Conservation (phyloP, 208 protist species). For the Leishmania major region DNA sequence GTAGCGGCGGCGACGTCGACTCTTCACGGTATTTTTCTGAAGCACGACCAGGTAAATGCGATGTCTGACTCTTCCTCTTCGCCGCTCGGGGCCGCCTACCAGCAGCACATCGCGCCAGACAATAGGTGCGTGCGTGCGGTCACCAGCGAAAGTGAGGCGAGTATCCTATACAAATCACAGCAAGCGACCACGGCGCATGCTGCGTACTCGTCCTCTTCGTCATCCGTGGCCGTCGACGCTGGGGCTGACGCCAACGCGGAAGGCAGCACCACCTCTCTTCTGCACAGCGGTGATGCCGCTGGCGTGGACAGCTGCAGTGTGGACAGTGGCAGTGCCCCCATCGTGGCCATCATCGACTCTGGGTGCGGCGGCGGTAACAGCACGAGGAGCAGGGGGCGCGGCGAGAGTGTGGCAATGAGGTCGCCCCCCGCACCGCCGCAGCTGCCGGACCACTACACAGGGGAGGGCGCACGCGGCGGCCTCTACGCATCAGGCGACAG, state of each 20-base stretch:
- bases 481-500: neutral
- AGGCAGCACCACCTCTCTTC: neutral
- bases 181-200: constrained; percentile 10
- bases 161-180: constrained; percentile 15
- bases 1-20: neutral
- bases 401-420: neutral
- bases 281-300: neutral
- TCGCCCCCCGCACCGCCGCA: neutral
- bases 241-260: neutral
- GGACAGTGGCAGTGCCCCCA: constrained; percentile 8
- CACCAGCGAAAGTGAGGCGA: constrained; percentile 2
- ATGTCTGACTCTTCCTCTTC: neutral
- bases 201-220: constrained; percentile 6
- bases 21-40: neutral
- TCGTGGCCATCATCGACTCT: constrained; percentile 5
- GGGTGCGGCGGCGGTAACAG: neutral
- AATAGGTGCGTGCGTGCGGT: neutral
- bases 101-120: neutral
- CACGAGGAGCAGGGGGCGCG: neutral
- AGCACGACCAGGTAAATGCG: neutral
- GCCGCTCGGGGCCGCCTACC: neutral
- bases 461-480: neutral
- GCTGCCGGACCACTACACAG: neutral
- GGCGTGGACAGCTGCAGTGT: constrained; percentile 2
- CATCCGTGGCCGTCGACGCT: neutral